A percentile compares a stretch with the other conserved stretches of the same genome.
phyloP scores from a whole-genome alignment of 257 asterid species.

The Scutellaria galericulata region DNA sequence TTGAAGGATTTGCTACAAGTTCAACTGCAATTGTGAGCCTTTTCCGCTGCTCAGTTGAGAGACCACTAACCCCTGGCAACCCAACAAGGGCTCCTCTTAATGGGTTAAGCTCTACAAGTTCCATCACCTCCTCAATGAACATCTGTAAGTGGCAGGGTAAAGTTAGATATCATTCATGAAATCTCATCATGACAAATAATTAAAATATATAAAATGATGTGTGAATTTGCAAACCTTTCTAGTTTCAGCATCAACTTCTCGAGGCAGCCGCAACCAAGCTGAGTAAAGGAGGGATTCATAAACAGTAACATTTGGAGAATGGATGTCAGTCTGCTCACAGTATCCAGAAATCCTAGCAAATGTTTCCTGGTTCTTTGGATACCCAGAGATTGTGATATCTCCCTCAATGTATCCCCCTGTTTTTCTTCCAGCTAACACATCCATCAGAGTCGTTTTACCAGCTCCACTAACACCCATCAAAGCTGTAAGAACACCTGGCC shows the following conservation, averaged over 20 bases:
- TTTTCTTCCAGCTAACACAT: constrained; percentile 63
- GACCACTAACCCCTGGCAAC: constrained; percentile 59
- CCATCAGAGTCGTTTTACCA: constrained; percentile 68
- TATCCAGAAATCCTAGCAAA: constrained; percentile 46
- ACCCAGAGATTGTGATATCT: constrained; percentile 56
- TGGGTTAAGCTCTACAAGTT: constrained; percentile 58
- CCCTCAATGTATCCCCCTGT: constrained; percentile 66
- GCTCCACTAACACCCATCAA: constrained; percentile 74
- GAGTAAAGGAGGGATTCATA: constrained; percentile 49
- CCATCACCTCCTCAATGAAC: constrained; percentile 68
- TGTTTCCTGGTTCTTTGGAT: constrained; percentile 46
- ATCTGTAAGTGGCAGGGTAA: constrained; percentile 37
- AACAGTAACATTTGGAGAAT: constrained; percentile 42
- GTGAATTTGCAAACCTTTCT: constrained; percentile 43
- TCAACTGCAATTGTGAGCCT: constrained; percentile 74
- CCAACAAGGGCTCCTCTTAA: constrained; percentile 56
- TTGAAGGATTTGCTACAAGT: constrained; percentile 67
- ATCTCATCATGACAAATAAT: background rate
- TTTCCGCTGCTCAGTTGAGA: constrained; percentile 64
- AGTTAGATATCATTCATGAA: constrained; percentile 9
- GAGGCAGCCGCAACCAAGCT: constrained; percentile 58
- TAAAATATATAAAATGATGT: background rate
- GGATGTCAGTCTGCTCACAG: constrained; percentile 46
- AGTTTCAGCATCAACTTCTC: constrained; percentile 46
- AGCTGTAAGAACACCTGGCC: constrained; percentile 66